phyloP scores from a whole-genome alignment of 2,329 filamentous ascomycete species.

The Geosmithia putterillii region DNA sequence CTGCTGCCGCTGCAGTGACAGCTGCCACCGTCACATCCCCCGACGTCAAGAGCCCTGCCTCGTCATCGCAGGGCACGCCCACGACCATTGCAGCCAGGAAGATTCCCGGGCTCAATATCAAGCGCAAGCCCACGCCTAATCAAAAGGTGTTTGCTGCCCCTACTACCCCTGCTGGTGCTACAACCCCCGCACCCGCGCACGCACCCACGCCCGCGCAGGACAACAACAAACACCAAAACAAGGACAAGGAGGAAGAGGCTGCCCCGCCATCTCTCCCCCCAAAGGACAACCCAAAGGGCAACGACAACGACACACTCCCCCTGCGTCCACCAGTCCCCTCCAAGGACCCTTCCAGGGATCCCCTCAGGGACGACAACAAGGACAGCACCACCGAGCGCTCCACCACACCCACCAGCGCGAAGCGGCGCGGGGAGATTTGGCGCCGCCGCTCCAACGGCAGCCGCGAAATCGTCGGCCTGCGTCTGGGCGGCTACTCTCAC shows the following conservation, averaged over 20 bases:
- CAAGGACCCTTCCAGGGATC: too few species aligned
- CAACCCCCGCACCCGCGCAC: not conserved
- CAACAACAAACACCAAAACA: too few species aligned
- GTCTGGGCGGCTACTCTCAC: conserved; percentile 31
- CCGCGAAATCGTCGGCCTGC: conserved; percentile 34
- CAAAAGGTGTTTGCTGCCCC: too few species aligned
- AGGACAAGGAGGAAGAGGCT: too few species aligned
- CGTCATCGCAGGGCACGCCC: not conserved
- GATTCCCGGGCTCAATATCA: not conserved
- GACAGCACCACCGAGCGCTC: conserved; percentile 6
- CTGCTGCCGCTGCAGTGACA: not conserved
- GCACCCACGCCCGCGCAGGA: not conserved
- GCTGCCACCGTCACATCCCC: not conserved
- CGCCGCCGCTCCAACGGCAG: conserved; percentile 34
- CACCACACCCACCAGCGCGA: conserved; percentile 14
- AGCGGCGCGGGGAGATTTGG: conserved; percentile 27
- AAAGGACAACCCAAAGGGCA: not conserved
- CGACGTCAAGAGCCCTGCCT: not conserved
- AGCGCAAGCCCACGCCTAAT: not conserved
- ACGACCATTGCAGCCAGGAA: not conserved
- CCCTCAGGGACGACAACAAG: not conserved
- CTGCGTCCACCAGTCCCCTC: conserved; percentile 11
- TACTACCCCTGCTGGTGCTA: too few species aligned
- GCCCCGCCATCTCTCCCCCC: not conserved
- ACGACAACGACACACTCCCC: not conserved